phyloP scores from a whole-genome alignment of 2,329 filamentous ascomycete species.

The Trichoderma citrinoviride region DNA sequence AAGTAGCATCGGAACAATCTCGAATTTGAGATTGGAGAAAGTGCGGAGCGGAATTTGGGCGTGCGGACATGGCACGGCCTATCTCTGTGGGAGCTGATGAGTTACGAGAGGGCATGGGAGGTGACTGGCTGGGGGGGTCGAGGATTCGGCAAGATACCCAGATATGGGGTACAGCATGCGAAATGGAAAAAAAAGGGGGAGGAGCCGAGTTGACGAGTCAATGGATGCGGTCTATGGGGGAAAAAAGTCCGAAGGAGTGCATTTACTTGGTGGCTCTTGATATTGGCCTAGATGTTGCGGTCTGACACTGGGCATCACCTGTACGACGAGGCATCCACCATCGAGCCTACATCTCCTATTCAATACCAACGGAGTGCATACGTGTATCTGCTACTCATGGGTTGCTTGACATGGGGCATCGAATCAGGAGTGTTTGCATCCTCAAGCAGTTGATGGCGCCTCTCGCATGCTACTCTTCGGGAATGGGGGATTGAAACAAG shows the following conservation, averaged over 20 bases:
- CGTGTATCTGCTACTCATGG: background rate
- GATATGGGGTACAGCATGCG: background rate
- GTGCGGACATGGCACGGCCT: background rate
- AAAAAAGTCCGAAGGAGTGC: background rate
- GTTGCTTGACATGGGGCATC: background rate
- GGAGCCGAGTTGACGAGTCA: background rate
- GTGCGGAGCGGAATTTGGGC: constrained; percentile 7
- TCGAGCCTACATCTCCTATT: no score
- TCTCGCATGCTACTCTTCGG: background rate
- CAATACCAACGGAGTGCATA: no score
- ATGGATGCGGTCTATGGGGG: background rate
- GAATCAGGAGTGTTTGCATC: background rate
- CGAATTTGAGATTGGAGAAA: background rate
- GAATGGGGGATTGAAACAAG: background rate
- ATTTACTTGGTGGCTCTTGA: background rate
- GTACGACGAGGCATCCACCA: no score
- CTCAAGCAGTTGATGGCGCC: no score
- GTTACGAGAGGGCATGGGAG: no score
- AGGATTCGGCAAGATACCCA: no score
- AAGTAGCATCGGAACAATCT: background rate
- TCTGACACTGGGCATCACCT: background rate
- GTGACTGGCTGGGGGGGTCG: background rate
- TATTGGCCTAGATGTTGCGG: background rate
- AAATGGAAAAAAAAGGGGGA: background rate
- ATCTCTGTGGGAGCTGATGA: background rate